Base-by-base conservation (phyloP, 2,329 filamentous ascomycete genomes). In the Fusarium goolgardi region DNA sequence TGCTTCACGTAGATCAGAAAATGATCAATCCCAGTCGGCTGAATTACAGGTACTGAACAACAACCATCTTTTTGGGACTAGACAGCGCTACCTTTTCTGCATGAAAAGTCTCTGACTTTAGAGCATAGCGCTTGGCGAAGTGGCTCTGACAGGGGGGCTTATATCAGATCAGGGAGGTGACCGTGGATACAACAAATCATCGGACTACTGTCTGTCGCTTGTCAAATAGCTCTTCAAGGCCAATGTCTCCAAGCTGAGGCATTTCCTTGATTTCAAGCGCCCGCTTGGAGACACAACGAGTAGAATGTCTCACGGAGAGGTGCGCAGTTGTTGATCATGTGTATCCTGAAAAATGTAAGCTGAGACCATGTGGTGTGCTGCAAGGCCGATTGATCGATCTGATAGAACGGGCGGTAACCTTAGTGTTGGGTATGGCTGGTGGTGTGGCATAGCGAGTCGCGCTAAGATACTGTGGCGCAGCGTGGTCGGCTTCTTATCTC, bases 401-500 rank as follows among this genome's bases (percentile, higher is more conserved):
- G 18, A 27, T 37, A 39, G 18, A 39, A 39, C 34, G 31, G 37
- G 29, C 18, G 10, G 43, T 27, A 23, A n/a, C 29, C 32, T 35
- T 45, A 40, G 54, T 55, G 23, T 43, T n/a, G 20, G 11, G 11
- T 21, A 34, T 51, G 59, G 45, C 45, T 41, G 18, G 13, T 41
- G 18, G 13, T 39, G 20, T 4, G 9, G 15, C 12, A 10, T 15
- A 21, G 3, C 12, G 12, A 32, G 29, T 20, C 10, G 18, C 16
- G 23, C 34, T 27, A 20, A 15, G 10, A 10, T 18, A 3, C 10
- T 9, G 21, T 65, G 47, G 47, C 47, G 31, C 11, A 16, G 20
- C 54, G 23, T 8, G 16, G 23, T 21, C 8, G 40, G 15, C n/a
- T 16, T 49, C 59, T 67, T 67, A 67, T 67, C 64, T 67, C 63